Evolutionary conservation across 306 rosid species (phyloP).

Genomic region (Cicer judaicum): DNA sequence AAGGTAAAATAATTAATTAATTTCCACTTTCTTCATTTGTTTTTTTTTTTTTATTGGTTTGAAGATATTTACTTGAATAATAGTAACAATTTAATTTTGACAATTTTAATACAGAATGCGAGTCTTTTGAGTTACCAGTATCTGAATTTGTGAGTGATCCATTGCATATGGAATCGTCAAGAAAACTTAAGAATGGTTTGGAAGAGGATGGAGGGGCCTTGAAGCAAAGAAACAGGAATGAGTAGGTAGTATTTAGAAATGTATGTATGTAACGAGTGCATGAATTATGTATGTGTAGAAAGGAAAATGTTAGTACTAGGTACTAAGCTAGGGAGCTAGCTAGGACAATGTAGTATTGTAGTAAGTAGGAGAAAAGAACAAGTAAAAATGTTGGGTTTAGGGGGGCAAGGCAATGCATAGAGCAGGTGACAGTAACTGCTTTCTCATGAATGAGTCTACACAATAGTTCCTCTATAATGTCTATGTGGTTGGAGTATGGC

Average conservation of each 20-base stretch:
- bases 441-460: neutral
- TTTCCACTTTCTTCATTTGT: neutral
- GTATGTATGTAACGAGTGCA: neutral
- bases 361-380: neutral
- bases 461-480: neutral
- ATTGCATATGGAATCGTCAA: conserved; percentile 43
- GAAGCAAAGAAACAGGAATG: neutral
- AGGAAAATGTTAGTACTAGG: conserved; percentile 7
- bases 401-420: neutral
- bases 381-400: neutral
- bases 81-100: neutral
- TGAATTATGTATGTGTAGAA: conserved; percentile 37
- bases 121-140: conserved; percentile 44
- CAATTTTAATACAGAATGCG: conserved; percentile 54
- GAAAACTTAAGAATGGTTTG: conserved; percentile 45
- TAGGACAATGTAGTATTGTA: too few relatives aligned
- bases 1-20: conserved; percentile 52
- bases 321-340: neutral
- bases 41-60: neutral
- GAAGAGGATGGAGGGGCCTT: conserved; percentile 13
- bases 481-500: too few relatives aligned
- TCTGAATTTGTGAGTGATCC: conserved; percentile 54
- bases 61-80: neutral
- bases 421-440: conserved; percentile 25
- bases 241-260: neutral